phyloP scores from a whole-genome alignment of 2,329 filamentous ascomycete species.

The Colletotrichum tropicale region DNA sequence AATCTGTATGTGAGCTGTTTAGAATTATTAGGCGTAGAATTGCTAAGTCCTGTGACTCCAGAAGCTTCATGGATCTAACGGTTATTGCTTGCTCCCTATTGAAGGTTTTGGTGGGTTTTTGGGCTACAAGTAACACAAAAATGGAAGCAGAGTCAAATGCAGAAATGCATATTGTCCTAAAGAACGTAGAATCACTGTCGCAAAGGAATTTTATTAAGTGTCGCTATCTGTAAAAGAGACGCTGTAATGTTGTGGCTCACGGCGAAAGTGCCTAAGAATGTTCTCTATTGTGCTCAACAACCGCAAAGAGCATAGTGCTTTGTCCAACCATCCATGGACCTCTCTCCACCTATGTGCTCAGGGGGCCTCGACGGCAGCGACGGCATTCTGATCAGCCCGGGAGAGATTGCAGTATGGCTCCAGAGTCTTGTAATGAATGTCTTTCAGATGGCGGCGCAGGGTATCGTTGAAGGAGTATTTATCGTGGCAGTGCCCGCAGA shows the following conservation, averaged over 20 bases:
- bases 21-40: neutral
- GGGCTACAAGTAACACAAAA: too few relatives aligned
- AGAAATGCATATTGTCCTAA: rapidly evolving
- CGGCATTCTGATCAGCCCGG: neutral
- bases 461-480: neutral
- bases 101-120: too few relatives aligned
- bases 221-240: neutral
- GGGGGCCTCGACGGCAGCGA: neutral
- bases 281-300: neutral
- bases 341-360: neutral
- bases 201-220: neutral
- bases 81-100: too few relatives aligned
- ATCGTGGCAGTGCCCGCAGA: neutral
- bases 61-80: too few relatives aligned
- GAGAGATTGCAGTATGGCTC: neutral
- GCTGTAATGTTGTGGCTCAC: neutral
- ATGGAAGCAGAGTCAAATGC: neutral
- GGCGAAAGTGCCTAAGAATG: neutral
- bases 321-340: neutral
- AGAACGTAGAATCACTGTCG: neutral
- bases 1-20: neutral
- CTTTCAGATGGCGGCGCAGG: neutral
- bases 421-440: neutral
- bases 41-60: too few relatives aligned
- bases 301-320: neutral